Percentiles rank a stretch among this genome's conserved stretches.
Evolutionary conservation across 805 yeast genomes (phyloP).

Genomic region (Pichia membranifaciens): DNA sequence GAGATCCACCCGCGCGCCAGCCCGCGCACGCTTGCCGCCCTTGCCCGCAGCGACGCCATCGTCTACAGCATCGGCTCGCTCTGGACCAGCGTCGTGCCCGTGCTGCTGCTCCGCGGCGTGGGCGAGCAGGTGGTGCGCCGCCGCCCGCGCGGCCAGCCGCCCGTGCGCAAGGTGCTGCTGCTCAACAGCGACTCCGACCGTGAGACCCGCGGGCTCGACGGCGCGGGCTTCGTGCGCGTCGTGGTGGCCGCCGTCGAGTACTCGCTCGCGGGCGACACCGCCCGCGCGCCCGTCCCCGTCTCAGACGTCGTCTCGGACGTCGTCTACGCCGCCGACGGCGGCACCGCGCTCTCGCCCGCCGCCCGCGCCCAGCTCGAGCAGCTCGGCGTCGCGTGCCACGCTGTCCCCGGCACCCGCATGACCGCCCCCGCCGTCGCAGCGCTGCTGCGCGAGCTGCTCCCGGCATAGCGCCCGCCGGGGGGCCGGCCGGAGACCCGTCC

Average conservation of each 20-base stretch:
- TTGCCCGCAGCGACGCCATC: slow-evolving; percentile 47
- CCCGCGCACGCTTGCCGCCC: slow-evolving; percentile 47
- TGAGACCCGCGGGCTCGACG: slow-evolving; percentile 67
- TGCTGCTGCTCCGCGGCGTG: slow-evolving; percentile 65
- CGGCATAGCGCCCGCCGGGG: too few species aligned
- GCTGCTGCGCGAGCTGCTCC: too few species aligned
- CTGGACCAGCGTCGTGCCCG: slow-evolving; percentile 83
- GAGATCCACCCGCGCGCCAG: slow-evolving; percentile 77
- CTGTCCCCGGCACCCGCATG: not conserved
- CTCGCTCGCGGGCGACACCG: not conserved
- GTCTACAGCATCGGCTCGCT: slow-evolving; percentile 82
- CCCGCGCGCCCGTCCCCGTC: not conserved
- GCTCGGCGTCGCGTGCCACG: not conserved
- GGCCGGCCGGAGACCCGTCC: too few species aligned
- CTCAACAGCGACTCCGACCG: slow-evolving; percentile 74
- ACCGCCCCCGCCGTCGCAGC: not conserved
- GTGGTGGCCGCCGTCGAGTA: not conserved
- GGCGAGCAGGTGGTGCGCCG: slow-evolving; percentile 43
- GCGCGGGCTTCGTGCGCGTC: slow-evolving; percentile 47
- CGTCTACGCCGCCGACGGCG: not conserved
- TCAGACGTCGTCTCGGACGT: slow-evolving; percentile 1
- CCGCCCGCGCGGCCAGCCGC: not conserved
- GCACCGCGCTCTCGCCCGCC: not conserved
- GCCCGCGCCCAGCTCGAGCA: not conserved
- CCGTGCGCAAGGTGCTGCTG: slow-evolving; percentile 49